A percentile compares a stretch with the other conserved stretches of the same genome.
phyloP scores from a whole-genome alignment of 2,329 filamentous ascomycete genomes.

The Penicillium sp. region DNA sequence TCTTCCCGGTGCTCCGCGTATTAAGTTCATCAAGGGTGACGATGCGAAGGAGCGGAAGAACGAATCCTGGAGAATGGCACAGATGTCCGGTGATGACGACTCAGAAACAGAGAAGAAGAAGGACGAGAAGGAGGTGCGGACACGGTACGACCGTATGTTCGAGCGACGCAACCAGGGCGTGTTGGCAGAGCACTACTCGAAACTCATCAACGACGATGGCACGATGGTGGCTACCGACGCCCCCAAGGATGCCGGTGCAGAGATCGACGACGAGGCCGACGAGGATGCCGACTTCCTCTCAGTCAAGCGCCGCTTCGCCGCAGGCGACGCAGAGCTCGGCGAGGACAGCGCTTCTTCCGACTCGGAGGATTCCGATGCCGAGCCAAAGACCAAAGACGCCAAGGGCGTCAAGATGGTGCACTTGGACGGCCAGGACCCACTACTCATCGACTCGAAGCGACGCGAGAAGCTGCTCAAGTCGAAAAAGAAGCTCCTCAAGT shows the following conservation, averaged over 20 bases:
- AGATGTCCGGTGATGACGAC: constrained; percentile 60
- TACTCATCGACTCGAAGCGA: constrained; percentile 90
- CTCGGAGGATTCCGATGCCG: constrained; percentile 46
- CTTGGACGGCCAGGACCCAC: constrained; percentile 64
- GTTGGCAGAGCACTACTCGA: constrained; percentile 88
- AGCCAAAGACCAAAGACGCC: constrained; percentile 26
- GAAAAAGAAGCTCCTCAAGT: constrained; percentile 90
- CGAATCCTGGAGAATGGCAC: constrained; percentile 66
- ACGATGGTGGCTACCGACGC: constrained; percentile 39
- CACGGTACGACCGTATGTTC: constrained; percentile 98
- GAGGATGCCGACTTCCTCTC: constrained; percentile 80
- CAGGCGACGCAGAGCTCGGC: constrained; percentile 59
- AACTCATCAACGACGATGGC: constrained; percentile 68
- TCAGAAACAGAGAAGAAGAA: constrained; percentile 55
- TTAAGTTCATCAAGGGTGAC: constrained; percentile 89
- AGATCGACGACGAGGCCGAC: constrained; percentile 53
- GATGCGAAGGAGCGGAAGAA: constrained; percentile 88
- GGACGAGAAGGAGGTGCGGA: constrained; percentile 66
- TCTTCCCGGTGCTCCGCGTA: constrained; percentile 84
- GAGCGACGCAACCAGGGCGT: constrained; percentile 95
- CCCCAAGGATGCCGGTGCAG: constrained; percentile 27
- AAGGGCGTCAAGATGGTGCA: constrained; percentile 44
- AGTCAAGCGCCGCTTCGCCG: constrained; percentile 82
- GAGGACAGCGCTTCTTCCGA: constrained; percentile 22
- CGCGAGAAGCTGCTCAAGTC: constrained; percentile 92